These are phyloP conservation scores for Elaeis oleifera DNA, from an alignment of 202 grass and related monocot genomes.

Conservation along the genomic window DNA sequence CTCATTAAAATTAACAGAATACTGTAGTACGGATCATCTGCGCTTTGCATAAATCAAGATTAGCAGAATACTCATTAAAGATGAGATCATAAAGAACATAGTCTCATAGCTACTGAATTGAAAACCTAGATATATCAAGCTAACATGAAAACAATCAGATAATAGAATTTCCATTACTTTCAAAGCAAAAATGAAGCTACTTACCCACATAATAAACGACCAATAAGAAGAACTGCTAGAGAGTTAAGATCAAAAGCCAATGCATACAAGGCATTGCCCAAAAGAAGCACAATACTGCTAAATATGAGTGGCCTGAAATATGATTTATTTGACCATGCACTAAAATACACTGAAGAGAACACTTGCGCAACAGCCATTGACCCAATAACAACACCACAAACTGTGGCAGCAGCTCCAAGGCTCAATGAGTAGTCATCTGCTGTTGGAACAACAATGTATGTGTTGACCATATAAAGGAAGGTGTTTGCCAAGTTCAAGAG, in stretches of 20 bases:
- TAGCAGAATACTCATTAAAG: no score
- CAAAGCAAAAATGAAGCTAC: constrained; percentile 11
- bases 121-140: background rate
- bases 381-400: constrained; percentile 92
- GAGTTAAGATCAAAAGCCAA: constrained; percentile 85
- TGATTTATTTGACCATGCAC: constrained; percentile 91
- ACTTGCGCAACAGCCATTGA: constrained; percentile 96
- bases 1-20: no score
- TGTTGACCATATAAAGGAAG: constrained; percentile 98
- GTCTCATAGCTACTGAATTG: background rate
- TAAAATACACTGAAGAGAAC: constrained; percentile 93
- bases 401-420: constrained; percentile 88
- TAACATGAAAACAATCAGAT: background rate
- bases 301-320: constrained; percentile 92
- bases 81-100: no score
- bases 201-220: constrained; percentile 90
- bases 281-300: constrained; percentile 84
- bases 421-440: constrained; percentile 90
- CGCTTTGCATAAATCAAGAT: no score
- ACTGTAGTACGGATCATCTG: no score
- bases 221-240: constrained; percentile 58
- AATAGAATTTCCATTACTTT: background rate
- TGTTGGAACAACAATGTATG: constrained; percentile 93
- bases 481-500: constrained; percentile 84
- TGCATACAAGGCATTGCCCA: constrained; percentile 81